Evolutionary conservation across 2,329 filamentous ascomycete species (phyloP), one percentile per base, ranked within the genome.

Genomic region (Phaeosphaeria sp.): DNA sequence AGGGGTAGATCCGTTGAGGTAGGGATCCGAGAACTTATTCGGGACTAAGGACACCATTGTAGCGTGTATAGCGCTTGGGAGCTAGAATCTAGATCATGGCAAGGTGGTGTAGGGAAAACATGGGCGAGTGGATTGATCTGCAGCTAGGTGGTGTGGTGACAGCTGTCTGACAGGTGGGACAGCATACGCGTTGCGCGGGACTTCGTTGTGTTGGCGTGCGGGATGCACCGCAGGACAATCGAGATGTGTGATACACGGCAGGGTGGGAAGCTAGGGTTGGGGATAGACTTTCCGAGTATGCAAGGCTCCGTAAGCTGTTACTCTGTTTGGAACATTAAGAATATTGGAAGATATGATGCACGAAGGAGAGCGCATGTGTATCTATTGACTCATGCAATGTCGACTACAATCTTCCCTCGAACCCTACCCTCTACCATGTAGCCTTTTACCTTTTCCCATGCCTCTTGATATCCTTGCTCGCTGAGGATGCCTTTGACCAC

Each of bases 331-430:
- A 15, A 27, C 13, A 11, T 36, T 36, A 3, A 36, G 9, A 36
- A 13, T 36, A 36, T 36, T 36, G 30, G 13, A 11, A 36, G 30
- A 36, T 36, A 11, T 36, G 30, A 36, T 36, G 25, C 25, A 9
- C 9, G 25, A 27, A 27, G 25, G 4, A 9, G 25, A 9, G 9
- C 25, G 25, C 25, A 9, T 27, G 7, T 17, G 15, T 36, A 3
- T 36, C 30, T 15, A 36, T 36, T 36, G 30, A 36, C 30, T 44
- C 55, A 59, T 20, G 52, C 47, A 42, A 72, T 60, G 27, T 62
- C 59, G n/a, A 72, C 58, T 21, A 75, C 70, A 47, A 74, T 68
- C 59, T 73, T 74, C 6, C 72, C 70, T 30, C 68, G 59, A 1
- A 72, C 72, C 23, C 72, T 64, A 6, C 70, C 71, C 17, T 61